phyloP scores from a whole-genome alignment of 2,329 filamentous ascomycete genomes.

The Huntiella savannae region DNA sequence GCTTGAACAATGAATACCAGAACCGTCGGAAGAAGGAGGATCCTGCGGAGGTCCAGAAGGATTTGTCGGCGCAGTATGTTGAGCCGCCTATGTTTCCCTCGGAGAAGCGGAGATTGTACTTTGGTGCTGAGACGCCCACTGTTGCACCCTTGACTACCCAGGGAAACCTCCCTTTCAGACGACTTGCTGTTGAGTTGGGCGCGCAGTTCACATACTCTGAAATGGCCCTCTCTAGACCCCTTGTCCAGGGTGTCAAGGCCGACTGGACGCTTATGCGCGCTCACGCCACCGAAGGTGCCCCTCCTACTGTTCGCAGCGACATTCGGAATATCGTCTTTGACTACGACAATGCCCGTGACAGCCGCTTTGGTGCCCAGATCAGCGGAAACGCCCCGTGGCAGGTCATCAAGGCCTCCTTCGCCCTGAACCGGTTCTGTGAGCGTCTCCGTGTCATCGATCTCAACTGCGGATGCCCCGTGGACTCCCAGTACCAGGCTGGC shows the following conservation, averaged over 20 bases:
- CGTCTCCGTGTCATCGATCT: constrained; percentile 79
- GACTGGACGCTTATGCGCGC: constrained; percentile 94
- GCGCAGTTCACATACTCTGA: constrained; percentile 93
- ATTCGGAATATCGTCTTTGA: constrained; percentile 36
- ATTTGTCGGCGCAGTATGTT: constrained; percentile 61
- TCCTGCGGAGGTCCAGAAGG: constrained; percentile 31
- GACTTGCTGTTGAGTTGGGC: constrained; percentile 74
- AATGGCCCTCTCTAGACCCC: constrained; percentile 84
- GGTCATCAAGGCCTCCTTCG: constrained; percentile 73
- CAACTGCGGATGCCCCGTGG: constrained; percentile 95
- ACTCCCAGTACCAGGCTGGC: constrained; percentile 74
- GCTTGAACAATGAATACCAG: constrained; percentile 21
- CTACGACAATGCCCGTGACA: constrained; percentile 67
- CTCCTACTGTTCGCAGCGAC: constrained; percentile 44
- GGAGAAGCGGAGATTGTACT: constrained; percentile 86
- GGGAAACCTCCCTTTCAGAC: constrained; percentile 84
- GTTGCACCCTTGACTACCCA: constrained; percentile 93
- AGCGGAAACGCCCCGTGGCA: constrained; percentile 83
- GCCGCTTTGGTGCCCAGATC: constrained; percentile 84
- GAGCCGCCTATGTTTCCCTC: constrained; percentile 78
- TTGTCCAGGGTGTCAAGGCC: constrained; percentile 73
- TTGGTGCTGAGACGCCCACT: constrained; percentile 79
- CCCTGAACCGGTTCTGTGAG: constrained; percentile 56
- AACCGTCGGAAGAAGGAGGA: constrained; percentile 24
- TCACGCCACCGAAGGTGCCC: constrained; percentile 60